phyloP scores from a whole-genome alignment of 495 filamentous ascomycete genomes.

The Mycothermus thermophilus region DNA sequence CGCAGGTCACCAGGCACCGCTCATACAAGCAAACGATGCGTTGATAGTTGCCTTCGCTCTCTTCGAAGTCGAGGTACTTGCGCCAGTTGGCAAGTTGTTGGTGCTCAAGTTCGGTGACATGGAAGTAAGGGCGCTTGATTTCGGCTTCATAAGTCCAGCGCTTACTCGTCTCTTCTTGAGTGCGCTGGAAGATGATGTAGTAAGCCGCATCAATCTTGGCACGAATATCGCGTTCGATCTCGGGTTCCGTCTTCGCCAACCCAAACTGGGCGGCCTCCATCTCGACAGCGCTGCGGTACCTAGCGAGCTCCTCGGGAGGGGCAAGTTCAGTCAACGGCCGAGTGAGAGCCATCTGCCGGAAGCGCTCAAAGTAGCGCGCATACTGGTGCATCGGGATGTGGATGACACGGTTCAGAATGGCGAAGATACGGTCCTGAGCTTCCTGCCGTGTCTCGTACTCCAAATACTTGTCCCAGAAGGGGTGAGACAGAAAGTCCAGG shows the following conservation, averaged over 20 bases:
- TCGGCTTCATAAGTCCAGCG: constrained; percentile 91
- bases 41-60: constrained; percentile 62
- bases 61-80: constrained; percentile 95
- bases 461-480: constrained; percentile 98
- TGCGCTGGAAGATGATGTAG: constrained; percentile 65
- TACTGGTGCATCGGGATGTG: constrained; percentile 96
- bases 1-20: constrained; percentile 80
- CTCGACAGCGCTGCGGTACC: constrained; percentile 58
- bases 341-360: constrained; percentile 60
- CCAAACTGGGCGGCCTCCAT: constrained; percentile 35
- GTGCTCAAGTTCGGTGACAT: constrained; percentile 84
- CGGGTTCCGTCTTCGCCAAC: constrained; percentile 44
- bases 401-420: constrained; percentile 71
- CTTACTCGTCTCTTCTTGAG: constrained; percentile 80
- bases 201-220: constrained; percentile 66
- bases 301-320: constrained; percentile 49
- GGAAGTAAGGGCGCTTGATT: constrained; percentile 94
- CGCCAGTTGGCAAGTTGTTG: constrained; percentile 82
- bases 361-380: constrained; percentile 86
- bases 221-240: constrained; percentile 73
- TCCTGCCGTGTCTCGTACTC: constrained; percentile 90
- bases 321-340: constrained; percentile 63
- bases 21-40: constrained; percentile 81
- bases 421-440: constrained; percentile 73
- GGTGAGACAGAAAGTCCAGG: constrained; percentile 84